Evolutionary conservation across 495 filamentous ascomycete species (phyloP), one percentile per base, ranked within the genome.

Genomic region (Amorphotheca resinae): DNA sequence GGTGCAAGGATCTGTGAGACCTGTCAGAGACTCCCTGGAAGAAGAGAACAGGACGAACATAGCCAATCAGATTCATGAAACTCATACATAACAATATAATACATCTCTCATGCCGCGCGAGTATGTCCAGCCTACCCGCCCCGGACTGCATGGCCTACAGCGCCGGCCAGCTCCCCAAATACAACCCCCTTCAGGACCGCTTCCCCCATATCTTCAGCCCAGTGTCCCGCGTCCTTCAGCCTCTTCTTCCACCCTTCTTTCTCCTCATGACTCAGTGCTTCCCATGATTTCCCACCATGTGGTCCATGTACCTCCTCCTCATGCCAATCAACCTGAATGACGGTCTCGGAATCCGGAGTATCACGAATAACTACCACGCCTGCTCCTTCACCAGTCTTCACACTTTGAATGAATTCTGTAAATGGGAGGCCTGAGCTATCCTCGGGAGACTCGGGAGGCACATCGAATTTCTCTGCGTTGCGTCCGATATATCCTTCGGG

Each of bases 191-290:
- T 70, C 26, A 91, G 68, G 9, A 91, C 70, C 23, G 67, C 69
- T 61, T 86, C 82, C 1, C 81, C 82, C 61, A 87, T 72, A 28
- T 72, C 72, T 42, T 72, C 71, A 4, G 70, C 67, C 84, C 84
- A 88, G 40, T 84, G 68, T 3, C 84, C 86, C 2, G 82, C 77
- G 44, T 74, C 64, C 44, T 68, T 68, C 31, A 94, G 63, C 51
- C 67, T 70, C 49, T 68, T 58, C 65, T 79, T 84, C 87, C 87
- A 94, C 11, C 57, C 51, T 36, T 65, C 57, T 50, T 70, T 70
- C 59, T 89, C 73, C 31, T 66, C 51, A 5, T 59, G 54, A 2
- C 63, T 58, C 34, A 93, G 54, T 41, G 84, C 75, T 31, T 82
- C 72, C 82, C 84, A 93, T 38, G 54, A 64, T 57, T 64, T 73